phyloP scores from a whole-genome alignment of 352 stramenopile species.

The Phytophthora cryptogea region DNA sequence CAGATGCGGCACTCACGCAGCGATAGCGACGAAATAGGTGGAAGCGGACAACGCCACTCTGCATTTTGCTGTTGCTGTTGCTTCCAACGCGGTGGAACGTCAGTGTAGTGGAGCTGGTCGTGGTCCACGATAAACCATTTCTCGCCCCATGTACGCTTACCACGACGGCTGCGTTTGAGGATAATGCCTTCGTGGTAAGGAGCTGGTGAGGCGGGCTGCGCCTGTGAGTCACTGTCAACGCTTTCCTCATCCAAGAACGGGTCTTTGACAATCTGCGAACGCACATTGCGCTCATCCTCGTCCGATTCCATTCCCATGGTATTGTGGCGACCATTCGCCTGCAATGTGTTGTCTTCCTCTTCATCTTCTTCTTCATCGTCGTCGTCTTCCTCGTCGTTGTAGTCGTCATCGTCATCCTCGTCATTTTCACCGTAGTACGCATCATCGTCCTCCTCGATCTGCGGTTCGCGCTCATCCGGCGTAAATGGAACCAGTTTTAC shows the following conservation, averaged over 20 bases:
- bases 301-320: constrained; percentile 50
- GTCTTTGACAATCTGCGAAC: constrained; percentile 37
- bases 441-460: constrained; percentile 64
- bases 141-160: constrained; percentile 68
- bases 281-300: constrained; percentile 38
- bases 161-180: constrained; percentile 76
- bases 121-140: constrained; percentile 77
- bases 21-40: constrained; percentile 60
- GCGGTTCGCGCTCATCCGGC: constrained; percentile 55
- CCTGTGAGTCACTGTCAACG: constrained; percentile 31
- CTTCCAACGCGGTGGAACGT: constrained; percentile 39
- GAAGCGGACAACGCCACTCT: constrained; percentile 34
- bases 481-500: constrained; percentile 74
- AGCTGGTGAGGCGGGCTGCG: constrained; percentile 37
- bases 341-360: constrained; percentile 35
- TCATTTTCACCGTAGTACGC: constrained; percentile 61
- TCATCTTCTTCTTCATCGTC: constrained; percentile 31
- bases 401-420: constrained; percentile 53
- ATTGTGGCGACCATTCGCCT: constrained; percentile 35
- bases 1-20: constrained; percentile 80
- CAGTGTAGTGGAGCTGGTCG: constrained; percentile 75
- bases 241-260: constrained; percentile 42
- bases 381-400: constrained; percentile 39
- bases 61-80: constrained; percentile 34
- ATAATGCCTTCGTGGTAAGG: constrained; percentile 60